phyloP scores from a whole-genome alignment of 2,329 filamentous ascomycete genomes.

The Huntiella bhutanensis region DNA sequence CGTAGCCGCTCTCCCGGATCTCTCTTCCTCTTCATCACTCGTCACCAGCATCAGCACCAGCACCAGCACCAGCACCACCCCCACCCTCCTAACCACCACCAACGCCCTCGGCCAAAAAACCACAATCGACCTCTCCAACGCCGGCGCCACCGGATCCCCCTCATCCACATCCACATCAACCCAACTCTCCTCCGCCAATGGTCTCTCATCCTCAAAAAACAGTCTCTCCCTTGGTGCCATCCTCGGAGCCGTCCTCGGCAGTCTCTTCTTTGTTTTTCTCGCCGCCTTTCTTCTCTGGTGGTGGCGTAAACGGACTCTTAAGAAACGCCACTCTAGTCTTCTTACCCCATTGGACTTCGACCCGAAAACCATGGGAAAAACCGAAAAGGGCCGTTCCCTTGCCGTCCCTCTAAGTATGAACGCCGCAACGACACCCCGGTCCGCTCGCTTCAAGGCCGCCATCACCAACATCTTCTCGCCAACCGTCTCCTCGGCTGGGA shows the following conservation, averaged over 20 bases:
- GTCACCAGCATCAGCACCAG: not conserved
- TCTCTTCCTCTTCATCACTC: not conserved
- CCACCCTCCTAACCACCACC: not conserved
- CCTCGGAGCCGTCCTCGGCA: slow-evolving; percentile 32
- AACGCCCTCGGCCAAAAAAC: not conserved
- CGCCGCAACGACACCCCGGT: slow-evolving; percentile 29
- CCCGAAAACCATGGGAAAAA: slow-evolving; percentile 8
- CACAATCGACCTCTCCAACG: not conserved
- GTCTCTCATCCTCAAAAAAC: slow-evolving; percentile 8
- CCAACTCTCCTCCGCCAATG: not conserved
- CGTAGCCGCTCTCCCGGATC: not conserved
- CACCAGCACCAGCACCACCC: not conserved
- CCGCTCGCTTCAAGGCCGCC: slow-evolving; percentile 23
- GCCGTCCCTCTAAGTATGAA: slow-evolving; percentile 17
- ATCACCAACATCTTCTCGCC: slow-evolving; percentile 15
- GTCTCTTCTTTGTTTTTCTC: slow-evolving; percentile 26
- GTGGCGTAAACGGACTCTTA: slow-evolving; percentile 24
- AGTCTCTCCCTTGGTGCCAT: slow-evolving; percentile 23
- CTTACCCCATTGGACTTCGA: slow-evolving; percentile 28
- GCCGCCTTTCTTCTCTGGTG: slow-evolving; percentile 32
- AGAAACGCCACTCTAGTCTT: slow-evolving; percentile 28
- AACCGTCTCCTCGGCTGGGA: slow-evolving; percentile 21
- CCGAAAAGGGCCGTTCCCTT: not conserved
- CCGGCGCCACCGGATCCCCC: not conserved
- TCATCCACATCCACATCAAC: slow-evolving; percentile 2